Evolutionary conservation across 2,329 filamentous ascomycete genomes (phyloP), one percentile per base, ranked within the genome.

Genomic region (Juglanconis sp.): DNA sequence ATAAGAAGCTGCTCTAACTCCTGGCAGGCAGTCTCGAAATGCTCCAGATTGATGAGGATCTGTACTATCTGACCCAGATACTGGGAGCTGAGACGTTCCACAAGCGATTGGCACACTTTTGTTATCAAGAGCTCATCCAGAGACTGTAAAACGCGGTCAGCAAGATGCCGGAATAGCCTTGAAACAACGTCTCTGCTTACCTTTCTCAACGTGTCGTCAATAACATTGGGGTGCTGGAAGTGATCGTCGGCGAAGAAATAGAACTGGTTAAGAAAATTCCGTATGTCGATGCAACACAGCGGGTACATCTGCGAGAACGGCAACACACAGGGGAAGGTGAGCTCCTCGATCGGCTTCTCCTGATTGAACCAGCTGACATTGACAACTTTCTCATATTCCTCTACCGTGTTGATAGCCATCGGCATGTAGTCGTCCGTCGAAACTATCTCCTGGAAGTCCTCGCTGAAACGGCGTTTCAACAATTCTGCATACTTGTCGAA

Each of bases 371-470:
- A 99, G 76, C 90, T 96, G 62, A 98, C 92, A 63, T 92, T 95
- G 65, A 97, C 86, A 40, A 99, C 94, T 69, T 97, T 96, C 68
- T 96, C 91, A 71, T 96, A 98, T 70, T 98, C 93, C 68, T 96
- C 93, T 15, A 83, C 76, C 24, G 89, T 92, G 68, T 92, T 91
- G 72, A 98, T 96, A 1, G 92, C 91, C 95, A 99, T 98, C 2
- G 95, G 96, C 94, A 99, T 99, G 75, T 99, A 99, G 74, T 99
- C 95, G 72, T 99, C 95, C 1, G 92, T 97, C n/a, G 91, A 87
- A 15, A 88, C 85, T 68, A 88, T 88, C 82, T 98, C 94, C 72
- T 96, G 89, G 71, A 99, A 99, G 73, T 98, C 94, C 66, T 96
- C 91, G 71, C 92, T 96, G 70, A 98, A 99, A 50, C 92, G 86